These are phyloP conservation scores for Yarrowia alimentaria DNA, from an alignment of 805 yeast species.

Conservation along the genomic window DNA sequence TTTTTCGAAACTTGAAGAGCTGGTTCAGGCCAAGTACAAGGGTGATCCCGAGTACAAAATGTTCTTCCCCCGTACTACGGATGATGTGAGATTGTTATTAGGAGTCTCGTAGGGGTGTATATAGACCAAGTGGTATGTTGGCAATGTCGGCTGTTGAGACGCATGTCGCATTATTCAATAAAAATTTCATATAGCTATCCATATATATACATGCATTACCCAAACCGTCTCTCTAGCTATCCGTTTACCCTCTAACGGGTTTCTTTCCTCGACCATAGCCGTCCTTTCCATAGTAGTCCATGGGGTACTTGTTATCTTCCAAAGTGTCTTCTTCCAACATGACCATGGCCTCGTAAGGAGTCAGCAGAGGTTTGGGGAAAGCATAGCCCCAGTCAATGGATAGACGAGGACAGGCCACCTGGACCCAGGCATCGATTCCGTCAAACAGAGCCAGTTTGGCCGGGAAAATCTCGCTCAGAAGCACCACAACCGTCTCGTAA, in stretches of 20 bases:
- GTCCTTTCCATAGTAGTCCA: constrained; percentile 89
- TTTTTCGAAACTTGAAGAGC: constrained; percentile 38
- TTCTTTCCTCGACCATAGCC: constrained; percentile 88
- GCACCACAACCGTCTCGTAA: constrained; percentile 70
- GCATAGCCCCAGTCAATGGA: constrained; percentile 99
- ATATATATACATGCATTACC: too few relatives aligned
- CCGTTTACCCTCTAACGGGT: constrained; percentile 51
- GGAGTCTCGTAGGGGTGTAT: too few relatives aligned
- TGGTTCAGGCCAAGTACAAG: constrained; percentile 33
- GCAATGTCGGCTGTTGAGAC: too few relatives aligned
- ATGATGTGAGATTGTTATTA: too few relatives aligned
- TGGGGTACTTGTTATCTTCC: constrained; percentile 73
- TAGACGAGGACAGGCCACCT: constrained; percentile 94
- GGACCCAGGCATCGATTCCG: constrained; percentile 91
- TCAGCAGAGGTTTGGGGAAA: constrained; percentile 81
- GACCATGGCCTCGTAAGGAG: constrained; percentile 96
- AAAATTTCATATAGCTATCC: too few relatives aligned
- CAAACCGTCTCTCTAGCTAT: too few relatives aligned
- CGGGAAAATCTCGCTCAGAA: constrained; percentile 91
- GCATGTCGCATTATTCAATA: too few relatives aligned
- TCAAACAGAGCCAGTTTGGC: constrained; percentile 87
- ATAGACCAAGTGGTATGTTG: too few relatives aligned
- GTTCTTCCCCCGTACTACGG: constrained; percentile 36
- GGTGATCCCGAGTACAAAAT: constrained; percentile 31
- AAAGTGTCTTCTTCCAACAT: constrained; percentile 67